Conservation (phyloP, 176 grass and related monocot species). For the Rhynchospora tenuis region DNA sequence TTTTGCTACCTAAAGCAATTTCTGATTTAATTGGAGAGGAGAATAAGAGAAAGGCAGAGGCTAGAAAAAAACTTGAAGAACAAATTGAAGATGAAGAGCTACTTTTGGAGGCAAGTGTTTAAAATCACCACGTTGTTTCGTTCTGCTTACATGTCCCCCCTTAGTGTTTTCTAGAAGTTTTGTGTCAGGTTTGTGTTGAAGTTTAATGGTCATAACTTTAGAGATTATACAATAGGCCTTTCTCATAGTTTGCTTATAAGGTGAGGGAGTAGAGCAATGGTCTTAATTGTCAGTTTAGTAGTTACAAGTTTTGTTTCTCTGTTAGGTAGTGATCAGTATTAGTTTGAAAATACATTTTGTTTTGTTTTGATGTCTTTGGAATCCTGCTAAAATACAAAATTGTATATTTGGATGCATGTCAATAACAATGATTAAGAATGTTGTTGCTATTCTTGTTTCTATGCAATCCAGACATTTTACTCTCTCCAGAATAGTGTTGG, state of each 20-base stretch:
- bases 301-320: background rate
- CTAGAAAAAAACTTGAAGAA: constrained; percentile 33
- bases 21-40: constrained; percentile 68
- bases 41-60: constrained; percentile 56
- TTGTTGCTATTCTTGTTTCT: no score
- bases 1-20: constrained; percentile 69
- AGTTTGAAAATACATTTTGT: background rate
- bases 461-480: no score
- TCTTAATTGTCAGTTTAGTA: background rate
- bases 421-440: no score
- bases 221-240: background rate
- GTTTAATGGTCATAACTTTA: background rate
- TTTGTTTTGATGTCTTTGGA: background rate
- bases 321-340: background rate
- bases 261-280: background rate
- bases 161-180: background rate
- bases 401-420: no score
- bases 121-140: background rate
- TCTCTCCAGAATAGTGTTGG: no score
- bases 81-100: constrained; percentile 31
- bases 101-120: constrained; percentile 40
- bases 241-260: background rate
- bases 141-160: background rate
- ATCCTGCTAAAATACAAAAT: background rate
- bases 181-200: background rate